Evolutionary conservation across 106 monocot species (phyloP).

Genomic region (Platanthera zijinensis): DNA sequence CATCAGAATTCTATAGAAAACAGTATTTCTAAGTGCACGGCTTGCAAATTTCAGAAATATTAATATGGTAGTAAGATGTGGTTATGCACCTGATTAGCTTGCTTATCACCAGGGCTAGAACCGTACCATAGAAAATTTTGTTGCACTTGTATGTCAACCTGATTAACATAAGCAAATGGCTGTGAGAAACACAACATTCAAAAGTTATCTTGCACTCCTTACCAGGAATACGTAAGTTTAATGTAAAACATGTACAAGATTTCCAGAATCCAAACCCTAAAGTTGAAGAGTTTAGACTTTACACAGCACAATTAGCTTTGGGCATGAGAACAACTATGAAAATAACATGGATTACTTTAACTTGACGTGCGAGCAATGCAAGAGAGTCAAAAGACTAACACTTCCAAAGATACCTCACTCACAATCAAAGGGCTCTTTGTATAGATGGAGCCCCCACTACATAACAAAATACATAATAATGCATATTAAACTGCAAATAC

Average conservation of each 20-base stretch:
- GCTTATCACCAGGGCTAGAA: slow-evolving; percentile 44
- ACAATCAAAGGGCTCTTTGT: too few relatives aligned
- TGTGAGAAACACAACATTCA: not conserved
- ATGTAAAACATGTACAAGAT: not conserved
- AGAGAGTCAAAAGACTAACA: too few relatives aligned
- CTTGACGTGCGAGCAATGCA: not conserved
- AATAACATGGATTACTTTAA: not conserved
- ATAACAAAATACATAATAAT: too few relatives aligned
- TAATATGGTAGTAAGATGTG: not conserved
- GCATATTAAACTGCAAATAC: too few relatives aligned
- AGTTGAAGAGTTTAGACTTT: not conserved
- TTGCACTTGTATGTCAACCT: slow-evolving; percentile 58
- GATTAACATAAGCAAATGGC: not conserved
- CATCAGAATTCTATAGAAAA: slow-evolving; percentile 53
- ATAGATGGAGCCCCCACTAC: too few relatives aligned
- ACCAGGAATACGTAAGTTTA: not conserved
- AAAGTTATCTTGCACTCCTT: not conserved
- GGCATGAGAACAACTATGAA: not conserved
- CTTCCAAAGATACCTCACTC: too few relatives aligned
- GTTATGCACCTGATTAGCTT: slow-evolving; percentile 41
- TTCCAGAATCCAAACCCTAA: not conserved
- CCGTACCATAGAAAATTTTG: slow-evolving; percentile 76
- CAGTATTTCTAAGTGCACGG: not conserved
- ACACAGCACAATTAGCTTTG: not conserved
- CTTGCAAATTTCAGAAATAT: not conserved